These are phyloP conservation scores for Cladosporium sp. DNA, from an alignment of 2,329 filamentous ascomycete species.

Conservation along the genomic window DNA sequence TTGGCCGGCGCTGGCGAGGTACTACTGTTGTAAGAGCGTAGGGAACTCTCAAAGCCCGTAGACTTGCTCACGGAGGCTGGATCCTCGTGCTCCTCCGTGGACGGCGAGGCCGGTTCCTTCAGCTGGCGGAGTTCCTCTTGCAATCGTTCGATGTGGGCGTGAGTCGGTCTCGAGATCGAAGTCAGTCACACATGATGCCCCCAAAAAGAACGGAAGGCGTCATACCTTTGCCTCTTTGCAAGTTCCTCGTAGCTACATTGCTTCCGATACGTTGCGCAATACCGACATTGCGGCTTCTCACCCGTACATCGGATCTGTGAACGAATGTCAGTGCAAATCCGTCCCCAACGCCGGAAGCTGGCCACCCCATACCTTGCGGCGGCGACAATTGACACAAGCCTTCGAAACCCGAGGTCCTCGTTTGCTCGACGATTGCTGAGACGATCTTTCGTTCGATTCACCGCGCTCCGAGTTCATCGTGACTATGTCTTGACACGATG, in stretches of 20 bases:
- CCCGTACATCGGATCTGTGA: slow-evolving; percentile 6
- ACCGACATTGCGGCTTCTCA: slow-evolving; percentile 8
- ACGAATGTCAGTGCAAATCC: neutral
- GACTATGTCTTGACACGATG: neutral
- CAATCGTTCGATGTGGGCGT: slow-evolving; percentile 6
- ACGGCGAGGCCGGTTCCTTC: slow-evolving; percentile 3
- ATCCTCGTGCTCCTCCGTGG: neutral
- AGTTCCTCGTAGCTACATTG: slow-evolving; percentile 6
- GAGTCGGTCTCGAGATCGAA: slow-evolving; percentile 1
- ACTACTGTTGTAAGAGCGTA: neutral
- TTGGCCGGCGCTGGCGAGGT: too few species aligned
- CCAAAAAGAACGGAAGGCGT: neutral
- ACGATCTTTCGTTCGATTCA: neutral
- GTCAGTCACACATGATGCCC: too few species aligned
- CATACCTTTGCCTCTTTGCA: slow-evolving; percentile 7
- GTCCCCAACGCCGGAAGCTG: neutral
- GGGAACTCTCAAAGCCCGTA: neutral
- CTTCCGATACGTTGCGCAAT: slow-evolving; percentile 8
- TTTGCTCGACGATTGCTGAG: neutral
- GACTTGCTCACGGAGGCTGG: too few species aligned
- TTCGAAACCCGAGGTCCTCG: slow-evolving; percentile 7
- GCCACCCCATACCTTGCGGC: neutral
- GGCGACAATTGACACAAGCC: slow-evolving; percentile 9
- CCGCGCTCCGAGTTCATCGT: neutral
- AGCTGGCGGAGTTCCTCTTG: slow-evolving; percentile 10